Conservation (phyloP, 805 yeast species). For the Torulaspora franciscae region DNA sequence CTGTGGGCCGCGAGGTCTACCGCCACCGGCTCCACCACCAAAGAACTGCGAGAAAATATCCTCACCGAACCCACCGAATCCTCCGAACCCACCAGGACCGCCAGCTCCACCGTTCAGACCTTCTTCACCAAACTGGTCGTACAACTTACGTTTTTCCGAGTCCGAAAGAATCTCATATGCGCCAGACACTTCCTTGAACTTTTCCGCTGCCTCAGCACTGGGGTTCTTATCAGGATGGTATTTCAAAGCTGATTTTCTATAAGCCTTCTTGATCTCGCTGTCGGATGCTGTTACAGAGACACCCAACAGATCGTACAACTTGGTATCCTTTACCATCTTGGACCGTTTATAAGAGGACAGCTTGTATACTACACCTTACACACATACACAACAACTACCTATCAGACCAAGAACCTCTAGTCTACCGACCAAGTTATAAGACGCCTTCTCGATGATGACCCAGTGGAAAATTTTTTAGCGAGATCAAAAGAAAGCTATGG, state of each 20-base stretch:
- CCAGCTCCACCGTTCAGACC: slow-evolving; percentile 80
- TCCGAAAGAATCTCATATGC: slow-evolving; percentile 90
- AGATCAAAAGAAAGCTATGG: background rate
- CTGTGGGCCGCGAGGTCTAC: slow-evolving; percentile 75
- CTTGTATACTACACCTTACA: slow-evolving; percentile 1
- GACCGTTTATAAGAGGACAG: slow-evolving; percentile 18
- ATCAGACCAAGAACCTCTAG: too few relatives aligned
- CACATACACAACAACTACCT: background rate
- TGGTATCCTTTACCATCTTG: slow-evolving; percentile 75
- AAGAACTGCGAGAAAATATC: slow-evolving; percentile 63
- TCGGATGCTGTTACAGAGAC: slow-evolving; percentile 67
- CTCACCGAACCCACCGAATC: slow-evolving; percentile 35
- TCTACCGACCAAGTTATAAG: background rate
- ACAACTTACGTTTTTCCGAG: slow-evolving; percentile 78
- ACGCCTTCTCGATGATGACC: background rate
- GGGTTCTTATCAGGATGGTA: slow-evolving; percentile 78
- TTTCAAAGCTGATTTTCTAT: slow-evolving; percentile 74
- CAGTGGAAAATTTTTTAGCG: background rate
- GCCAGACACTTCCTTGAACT: slow-evolving; percentile 82
- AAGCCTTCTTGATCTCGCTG: slow-evolving; percentile 71
- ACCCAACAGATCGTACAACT: slow-evolving; percentile 68
- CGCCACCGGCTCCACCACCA: slow-evolving; percentile 64
- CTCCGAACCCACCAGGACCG: slow-evolving; percentile 62
- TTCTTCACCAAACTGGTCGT: slow-evolving; percentile 89
- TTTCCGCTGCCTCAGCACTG: slow-evolving; percentile 88